phyloP scores from a whole-genome alignment of 2,329 filamentous ascomycete genomes.

The Colletotrichum navitas region DNA sequence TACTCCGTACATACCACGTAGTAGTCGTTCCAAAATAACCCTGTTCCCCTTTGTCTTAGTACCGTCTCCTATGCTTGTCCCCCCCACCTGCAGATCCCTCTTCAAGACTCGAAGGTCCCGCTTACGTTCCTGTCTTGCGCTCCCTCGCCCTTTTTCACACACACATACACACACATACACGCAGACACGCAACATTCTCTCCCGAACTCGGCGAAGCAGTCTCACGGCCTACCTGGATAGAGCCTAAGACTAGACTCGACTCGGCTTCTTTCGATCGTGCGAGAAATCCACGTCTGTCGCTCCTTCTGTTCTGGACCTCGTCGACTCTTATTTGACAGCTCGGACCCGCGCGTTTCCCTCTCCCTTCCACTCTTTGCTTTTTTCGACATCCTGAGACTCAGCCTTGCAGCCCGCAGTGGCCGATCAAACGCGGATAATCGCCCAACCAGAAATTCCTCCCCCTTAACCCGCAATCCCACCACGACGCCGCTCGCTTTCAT shows the following conservation, averaged over 20 bases:
- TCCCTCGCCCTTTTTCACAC: slow-evolving; percentile 15
- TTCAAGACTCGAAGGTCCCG: slow-evolving; percentile 28
- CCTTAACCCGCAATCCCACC: neutral
- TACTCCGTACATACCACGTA: too few species aligned
- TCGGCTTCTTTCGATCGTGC: slow-evolving; percentile 13
- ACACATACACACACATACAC: neutral
- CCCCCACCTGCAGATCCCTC: slow-evolving; percentile 34
- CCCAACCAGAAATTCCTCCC: slow-evolving; percentile 23
- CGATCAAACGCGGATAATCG: slow-evolving; percentile 41
- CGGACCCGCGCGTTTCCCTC: neutral
- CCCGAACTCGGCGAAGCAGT: slow-evolving; percentile 31
- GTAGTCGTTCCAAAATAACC: slow-evolving; percentile 6
- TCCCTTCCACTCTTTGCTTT: slow-evolving; percentile 8
- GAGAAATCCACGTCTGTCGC: slow-evolving; percentile 24
- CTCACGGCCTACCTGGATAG: slow-evolving; percentile 28
- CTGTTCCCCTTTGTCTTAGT: slow-evolving; percentile 13
- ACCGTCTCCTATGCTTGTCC: slow-evolving; percentile 15
- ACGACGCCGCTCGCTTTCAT: slow-evolving; percentile 10
- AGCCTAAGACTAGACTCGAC: slow-evolving; percentile 9
- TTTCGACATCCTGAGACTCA: slow-evolving; percentile 39
- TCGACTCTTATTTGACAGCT: slow-evolving; percentile 23
- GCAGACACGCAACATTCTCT: slow-evolving; percentile 23
- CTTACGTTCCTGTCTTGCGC: slow-evolving; percentile 5
- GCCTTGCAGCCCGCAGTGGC: slow-evolving; percentile 36
- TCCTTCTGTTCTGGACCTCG: slow-evolving; percentile 23